Conservation (phyloP, 495 filamentous ascomycete species). For the Podospora pseudocomata region DNA sequence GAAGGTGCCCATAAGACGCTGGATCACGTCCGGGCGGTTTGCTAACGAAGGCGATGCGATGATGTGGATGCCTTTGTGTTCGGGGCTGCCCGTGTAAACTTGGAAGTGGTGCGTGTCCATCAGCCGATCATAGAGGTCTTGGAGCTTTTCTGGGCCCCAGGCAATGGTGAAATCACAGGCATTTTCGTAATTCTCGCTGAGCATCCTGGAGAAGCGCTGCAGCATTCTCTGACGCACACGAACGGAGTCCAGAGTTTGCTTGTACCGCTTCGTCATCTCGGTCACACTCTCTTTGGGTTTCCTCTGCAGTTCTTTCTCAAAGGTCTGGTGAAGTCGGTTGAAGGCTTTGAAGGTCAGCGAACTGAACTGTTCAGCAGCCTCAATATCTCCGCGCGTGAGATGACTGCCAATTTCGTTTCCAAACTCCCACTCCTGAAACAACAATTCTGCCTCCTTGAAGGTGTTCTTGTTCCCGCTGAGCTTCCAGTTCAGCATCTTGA, state of each 20-base stretch:
- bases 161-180: constrained; percentile 88
- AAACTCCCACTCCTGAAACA: constrained; percentile 97
- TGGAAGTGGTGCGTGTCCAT: constrained; percentile 84
- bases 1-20: constrained; percentile 80
- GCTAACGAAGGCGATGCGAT: constrained; percentile 78
- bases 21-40: constrained; percentile 71
- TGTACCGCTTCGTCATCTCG: constrained; percentile 96
- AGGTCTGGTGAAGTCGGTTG: constrained; percentile 79
- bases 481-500: constrained; percentile 96
- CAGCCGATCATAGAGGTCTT: constrained; percentile 75
- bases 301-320: constrained; percentile 83
- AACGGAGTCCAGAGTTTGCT: constrained; percentile 89
- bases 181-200: constrained; percentile 92
- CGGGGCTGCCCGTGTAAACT: constrained; percentile 60
- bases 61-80: constrained; percentile 72
- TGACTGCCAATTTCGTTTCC: constrained; percentile 86
- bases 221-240: constrained; percentile 86
- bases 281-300: constrained; percentile 74
- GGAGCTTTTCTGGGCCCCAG: constrained; percentile 59
- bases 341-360: constrained; percentile 88
- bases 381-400: constrained; percentile 86
- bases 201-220: constrained; percentile 72
- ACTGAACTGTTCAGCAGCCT: constrained; percentile 98
- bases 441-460: constrained; percentile 95
- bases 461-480: constrained; percentile 96